These are phyloP conservation scores for Salix arbutifolia DNA, from an alignment of 345 rosid genomes.

Conservation along the genomic window DNA sequence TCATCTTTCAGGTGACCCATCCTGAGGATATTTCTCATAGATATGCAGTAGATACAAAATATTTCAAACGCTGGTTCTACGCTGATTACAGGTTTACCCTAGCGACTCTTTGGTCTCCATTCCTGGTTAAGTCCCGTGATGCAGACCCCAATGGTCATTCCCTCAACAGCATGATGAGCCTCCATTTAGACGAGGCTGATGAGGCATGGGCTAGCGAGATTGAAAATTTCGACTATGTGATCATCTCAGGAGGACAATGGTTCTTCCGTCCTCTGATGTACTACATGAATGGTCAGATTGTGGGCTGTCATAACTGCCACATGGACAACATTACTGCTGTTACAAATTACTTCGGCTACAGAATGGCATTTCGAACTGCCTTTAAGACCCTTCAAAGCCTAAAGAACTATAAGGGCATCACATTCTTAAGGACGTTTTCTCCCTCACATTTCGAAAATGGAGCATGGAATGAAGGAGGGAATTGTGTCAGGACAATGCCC, in stretches of 20 bases:
- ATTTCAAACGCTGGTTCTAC: conserved; percentile 29
- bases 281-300: conserved; percentile 26
- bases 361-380: conserved; percentile 54
- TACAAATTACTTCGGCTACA: conserved; percentile 43
- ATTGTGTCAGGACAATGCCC: conserved; percentile 51
- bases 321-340: conserved; percentile 30
- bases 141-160: conserved; percentile 40
- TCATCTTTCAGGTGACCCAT: conserved; percentile 16
- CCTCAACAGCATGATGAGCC: conserved; percentile 33
- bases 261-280: conserved; percentile 45
- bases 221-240: conserved; percentile 38
- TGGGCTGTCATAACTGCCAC: conserved; percentile 42
- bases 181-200: conserved; percentile 48
- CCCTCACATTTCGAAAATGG: conserved; percentile 66
- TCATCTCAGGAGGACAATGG: conserved; percentile 59
- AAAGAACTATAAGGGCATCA: conserved; percentile 32
- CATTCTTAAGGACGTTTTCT: conserved; percentile 49
- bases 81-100: conserved; percentile 35
- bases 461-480: conserved; percentile 67
- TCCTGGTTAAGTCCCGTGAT: conserved; percentile 44
- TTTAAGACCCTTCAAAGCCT: conserved; percentile 39
- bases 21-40: conserved; percentile 22
- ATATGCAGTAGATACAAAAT: conserved; percentile 8
- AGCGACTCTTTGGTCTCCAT: conserved; percentile 48
- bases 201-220: conserved; percentile 43